phyloP scores from a whole-genome alignment of 805 yeast genomes.

The Candida gorgasii region DNA sequence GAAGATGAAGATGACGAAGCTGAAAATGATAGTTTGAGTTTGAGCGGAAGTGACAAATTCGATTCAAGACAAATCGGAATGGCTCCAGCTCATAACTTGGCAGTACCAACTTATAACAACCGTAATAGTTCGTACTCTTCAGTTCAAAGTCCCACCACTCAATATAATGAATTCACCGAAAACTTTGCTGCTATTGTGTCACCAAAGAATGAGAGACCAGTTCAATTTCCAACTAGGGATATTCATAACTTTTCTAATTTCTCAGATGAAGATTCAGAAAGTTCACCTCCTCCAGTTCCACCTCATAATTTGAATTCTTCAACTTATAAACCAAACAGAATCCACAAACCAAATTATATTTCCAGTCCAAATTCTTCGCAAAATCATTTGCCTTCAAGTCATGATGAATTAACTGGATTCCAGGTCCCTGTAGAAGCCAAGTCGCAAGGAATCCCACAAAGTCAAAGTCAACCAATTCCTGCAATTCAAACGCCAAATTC shows the following conservation, averaged over 20 bases:
- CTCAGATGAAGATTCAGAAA: slow-evolving; percentile 18
- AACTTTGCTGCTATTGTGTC: slow-evolving; percentile 26
- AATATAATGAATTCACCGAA: slow-evolving; percentile 41
- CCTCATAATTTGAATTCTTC: slow-evolving; percentile 20
- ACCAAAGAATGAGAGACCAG: slow-evolving; percentile 11
- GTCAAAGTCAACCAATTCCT: slow-evolving; percentile 5
- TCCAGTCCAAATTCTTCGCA: slow-evolving; percentile 33
- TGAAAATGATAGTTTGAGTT: slow-evolving; percentile 18
- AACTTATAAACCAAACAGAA: slow-evolving; percentile 13
- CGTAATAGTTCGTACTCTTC: slow-evolving; percentile 38
- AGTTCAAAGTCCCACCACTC: slow-evolving; percentile 45
- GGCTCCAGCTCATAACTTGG: slow-evolving; percentile 4
- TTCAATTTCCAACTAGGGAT: neutral
- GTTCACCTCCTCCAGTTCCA: slow-evolving; percentile 25
- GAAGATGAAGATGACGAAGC: slow-evolving; percentile 26
- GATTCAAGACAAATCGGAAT: slow-evolving; percentile 24
- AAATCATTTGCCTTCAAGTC: slow-evolving; percentile 20
- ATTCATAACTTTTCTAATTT: slow-evolving; percentile 3
- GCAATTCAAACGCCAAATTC: slow-evolving; percentile 11
- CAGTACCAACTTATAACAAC: slow-evolving; percentile 19
- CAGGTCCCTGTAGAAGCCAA: slow-evolving; percentile 9
- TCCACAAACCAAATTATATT: slow-evolving; percentile 31
- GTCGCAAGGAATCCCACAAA: slow-evolving; percentile 9
- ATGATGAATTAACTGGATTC: slow-evolving; percentile 15
- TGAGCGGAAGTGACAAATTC: slow-evolving; percentile 19